A percentile compares a stretch with the other conserved stretches of the same genome.
These are phyloP conservation scores for Colletotrichum viniferum DNA, from an alignment of 2,329 filamentous ascomycete species.

Conservation along the genomic window DNA sequence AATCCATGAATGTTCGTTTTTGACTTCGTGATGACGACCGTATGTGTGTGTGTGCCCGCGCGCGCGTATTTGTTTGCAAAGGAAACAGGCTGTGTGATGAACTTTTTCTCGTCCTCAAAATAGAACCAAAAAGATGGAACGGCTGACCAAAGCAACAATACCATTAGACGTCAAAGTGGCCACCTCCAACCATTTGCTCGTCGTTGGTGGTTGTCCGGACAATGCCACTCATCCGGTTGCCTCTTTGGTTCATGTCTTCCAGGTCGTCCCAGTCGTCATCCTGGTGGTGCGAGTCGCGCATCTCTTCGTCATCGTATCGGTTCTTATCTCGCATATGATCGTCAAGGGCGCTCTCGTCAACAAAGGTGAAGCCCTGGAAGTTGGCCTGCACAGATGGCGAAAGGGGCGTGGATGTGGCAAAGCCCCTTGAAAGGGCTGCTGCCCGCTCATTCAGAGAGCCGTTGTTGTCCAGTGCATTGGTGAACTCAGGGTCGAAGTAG, in stretches of 20 bases:
- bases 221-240: conserved; percentile 69
- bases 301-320: conserved; percentile 59
- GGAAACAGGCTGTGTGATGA: neutral
- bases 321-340: conserved; percentile 71
- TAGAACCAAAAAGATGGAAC: neutral
- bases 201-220: conserved; percentile 61
- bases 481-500: conserved; percentile 99
- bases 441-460: conserved; percentile 91
- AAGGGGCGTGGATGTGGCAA: conserved; percentile 87
- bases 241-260: conserved; percentile 56
- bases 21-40: conserved; percentile 15
- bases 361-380: conserved; percentile 98
- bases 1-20: conserved; percentile 23
- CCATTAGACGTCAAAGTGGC: conserved; percentile 67
- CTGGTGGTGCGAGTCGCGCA: conserved; percentile 56
- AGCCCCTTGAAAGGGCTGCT: conserved; percentile 82
- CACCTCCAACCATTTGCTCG: conserved; percentile 66
- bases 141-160: neutral
- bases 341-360: conserved; percentile 95
- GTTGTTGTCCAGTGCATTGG: conserved; percentile 86
- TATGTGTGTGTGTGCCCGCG: neutral
- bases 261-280: conserved; percentile 63
- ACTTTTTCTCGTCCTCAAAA: conserved; percentile 13
- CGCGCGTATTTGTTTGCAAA: neutral
- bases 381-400: conserved; percentile 97